phyloP scores from a whole-genome alignment of 1,284 basidiomycete genomes.

The Leccinum angustisporum region DNA sequence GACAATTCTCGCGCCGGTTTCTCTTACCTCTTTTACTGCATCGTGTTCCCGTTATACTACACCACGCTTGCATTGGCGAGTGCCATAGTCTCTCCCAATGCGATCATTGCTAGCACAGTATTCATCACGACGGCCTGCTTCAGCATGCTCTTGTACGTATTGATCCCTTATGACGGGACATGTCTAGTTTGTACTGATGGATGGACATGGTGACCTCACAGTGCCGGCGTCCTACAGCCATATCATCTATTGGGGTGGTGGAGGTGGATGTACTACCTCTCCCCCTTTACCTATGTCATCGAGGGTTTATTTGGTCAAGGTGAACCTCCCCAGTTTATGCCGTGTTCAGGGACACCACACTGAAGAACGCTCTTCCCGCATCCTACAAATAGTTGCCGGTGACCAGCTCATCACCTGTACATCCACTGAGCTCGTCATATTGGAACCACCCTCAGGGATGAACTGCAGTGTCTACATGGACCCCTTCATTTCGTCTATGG shows the following conservation, averaged over 20 bases:
- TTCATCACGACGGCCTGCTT: constrained; percentile 66
- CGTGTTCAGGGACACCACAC: not conserved
- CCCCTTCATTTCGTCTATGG: constrained; percentile 54
- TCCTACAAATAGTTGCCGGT: constrained; percentile 42
- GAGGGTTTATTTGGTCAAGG: constrained; percentile 13
- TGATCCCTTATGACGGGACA: not conserved
- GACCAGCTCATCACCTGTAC: constrained; percentile 56
- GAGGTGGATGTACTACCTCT: constrained; percentile 69
- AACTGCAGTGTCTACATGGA: constrained; percentile 60
- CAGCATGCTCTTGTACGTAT: constrained; percentile 11
- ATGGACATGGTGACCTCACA: constrained; percentile 50
- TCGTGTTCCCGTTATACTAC: constrained; percentile 52
- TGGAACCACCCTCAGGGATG: constrained; percentile 58
- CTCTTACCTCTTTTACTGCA: constrained; percentile 47
- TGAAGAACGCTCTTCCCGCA: not conserved
- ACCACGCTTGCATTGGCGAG: constrained; percentile 56
- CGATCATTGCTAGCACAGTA: constrained; percentile 61
- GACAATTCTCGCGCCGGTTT: constrained; percentile 47
- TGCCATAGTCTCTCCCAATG: constrained; percentile 61
- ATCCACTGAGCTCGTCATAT: constrained; percentile 48
- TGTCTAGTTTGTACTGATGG: not conserved
- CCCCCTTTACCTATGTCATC: constrained; percentile 11
- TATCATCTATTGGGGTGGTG: constrained; percentile 70
- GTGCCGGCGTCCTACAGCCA: constrained; percentile 60
- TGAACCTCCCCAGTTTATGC: not conserved